Conservation (phyloP, 208 protist species). For the Acanthamoeba lenticulata region DNA sequence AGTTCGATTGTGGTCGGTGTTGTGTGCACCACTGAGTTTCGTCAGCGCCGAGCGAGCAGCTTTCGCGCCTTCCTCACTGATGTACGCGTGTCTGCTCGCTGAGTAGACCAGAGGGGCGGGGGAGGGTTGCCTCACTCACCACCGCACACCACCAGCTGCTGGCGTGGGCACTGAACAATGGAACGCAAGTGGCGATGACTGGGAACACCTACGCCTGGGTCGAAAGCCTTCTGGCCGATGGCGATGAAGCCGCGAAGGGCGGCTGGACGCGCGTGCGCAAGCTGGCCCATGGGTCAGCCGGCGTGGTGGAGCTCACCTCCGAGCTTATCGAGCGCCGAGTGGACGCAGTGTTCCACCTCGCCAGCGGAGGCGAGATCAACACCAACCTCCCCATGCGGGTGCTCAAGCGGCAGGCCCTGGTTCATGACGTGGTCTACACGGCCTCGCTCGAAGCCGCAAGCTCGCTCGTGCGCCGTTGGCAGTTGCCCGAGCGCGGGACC, state of each 20-base stretch:
- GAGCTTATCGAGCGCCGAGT: conserved; percentile 37
- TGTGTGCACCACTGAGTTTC: conserved; percentile 17
- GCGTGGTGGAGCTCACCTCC: conserved; percentile 19
- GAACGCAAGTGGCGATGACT: neutral
- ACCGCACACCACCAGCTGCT: neutral
- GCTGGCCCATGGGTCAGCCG: neutral
- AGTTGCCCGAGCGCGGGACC: neutral
- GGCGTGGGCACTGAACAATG: neutral
- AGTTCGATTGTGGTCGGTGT: neutral
- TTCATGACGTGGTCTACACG: conserved; percentile 47
- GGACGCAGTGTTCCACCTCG: conserved; percentile 43
- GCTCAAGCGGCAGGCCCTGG: conserved; percentile 55
- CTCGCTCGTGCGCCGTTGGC: neutral
- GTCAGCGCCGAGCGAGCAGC: neutral
- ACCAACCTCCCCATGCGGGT: conserved; percentile 17
- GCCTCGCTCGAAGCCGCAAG: neutral
- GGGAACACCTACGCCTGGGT: neutral
- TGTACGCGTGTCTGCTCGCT: no score
- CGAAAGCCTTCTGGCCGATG: neutral
- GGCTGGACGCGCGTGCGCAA: neutral
- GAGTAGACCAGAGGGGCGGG: no score
- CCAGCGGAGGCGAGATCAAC: conserved; percentile 18
- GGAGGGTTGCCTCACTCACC: no score
- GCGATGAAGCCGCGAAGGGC: neutral
- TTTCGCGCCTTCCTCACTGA: neutral